A percentile compares a stretch with the other conserved stretches of the same genome.
These are phyloP conservation scores for Neophaeococcomyces aloes DNA, from an alignment of 2,329 filamentous ascomycete genomes.

Conservation along the genomic window DNA sequence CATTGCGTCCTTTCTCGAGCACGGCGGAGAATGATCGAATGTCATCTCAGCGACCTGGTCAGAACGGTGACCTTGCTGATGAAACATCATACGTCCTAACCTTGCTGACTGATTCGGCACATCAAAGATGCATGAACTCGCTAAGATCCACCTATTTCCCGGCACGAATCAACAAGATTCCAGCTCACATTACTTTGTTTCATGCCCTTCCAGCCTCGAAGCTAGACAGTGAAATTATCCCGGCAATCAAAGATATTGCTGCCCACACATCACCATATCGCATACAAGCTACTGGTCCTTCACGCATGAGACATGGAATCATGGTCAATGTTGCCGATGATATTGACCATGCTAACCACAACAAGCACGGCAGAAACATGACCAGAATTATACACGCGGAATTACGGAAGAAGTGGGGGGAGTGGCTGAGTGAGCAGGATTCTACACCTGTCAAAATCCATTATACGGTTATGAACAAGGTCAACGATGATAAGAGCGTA, in stretches of 20 bases:
- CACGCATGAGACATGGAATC: constrained; percentile 10
- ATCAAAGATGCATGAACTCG: constrained; percentile 15
- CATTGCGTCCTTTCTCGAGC: background rate
- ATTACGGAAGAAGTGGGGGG: constrained; percentile 10
- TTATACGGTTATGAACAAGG: constrained; percentile 21
- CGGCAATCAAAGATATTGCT: constrained; percentile 9
- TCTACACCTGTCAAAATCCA: constrained; percentile 13
- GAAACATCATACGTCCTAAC: constrained; percentile 17
- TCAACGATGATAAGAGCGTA: constrained; percentile 11
- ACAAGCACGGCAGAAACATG: constrained; percentile 2
- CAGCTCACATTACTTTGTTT: constrained; percentile 22
- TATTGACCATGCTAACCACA: constrained; percentile 1
- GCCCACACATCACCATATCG: constrained; percentile 6
- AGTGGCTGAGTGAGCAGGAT: constrained; percentile 21
- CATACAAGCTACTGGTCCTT: constrained; percentile 8
- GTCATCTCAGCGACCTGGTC: background rate
- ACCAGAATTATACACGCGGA: constrained; percentile 8
- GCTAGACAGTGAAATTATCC: constrained; percentile 9
- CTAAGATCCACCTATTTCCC: constrained; percentile 21
- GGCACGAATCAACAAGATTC: constrained; percentile 17
- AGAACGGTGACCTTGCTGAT: background rate
- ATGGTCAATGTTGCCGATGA: constrained; percentile 9
- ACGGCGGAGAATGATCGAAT: background rate
- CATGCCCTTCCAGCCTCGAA: constrained; percentile 21
- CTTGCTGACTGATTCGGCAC: constrained; percentile 15